A percentile compares a stretch with the other conserved stretches of the same genome.
These are phyloP conservation scores for Boletus subparvulus DNA, from an alignment of 768 basidiomycete species.

Conservation along the genomic window DNA sequence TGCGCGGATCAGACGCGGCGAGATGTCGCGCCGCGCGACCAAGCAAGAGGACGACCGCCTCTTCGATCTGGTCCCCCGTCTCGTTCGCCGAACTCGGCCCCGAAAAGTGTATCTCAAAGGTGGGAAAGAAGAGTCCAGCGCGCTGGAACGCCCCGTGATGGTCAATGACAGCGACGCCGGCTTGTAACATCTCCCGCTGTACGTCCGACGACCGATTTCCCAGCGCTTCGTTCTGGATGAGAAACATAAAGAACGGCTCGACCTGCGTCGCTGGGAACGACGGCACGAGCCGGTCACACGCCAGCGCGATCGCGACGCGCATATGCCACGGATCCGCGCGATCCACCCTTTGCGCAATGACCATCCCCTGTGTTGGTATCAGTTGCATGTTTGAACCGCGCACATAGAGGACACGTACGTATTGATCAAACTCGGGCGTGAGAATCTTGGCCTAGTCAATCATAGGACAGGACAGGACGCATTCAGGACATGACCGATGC, in stretches of 20 bases:
- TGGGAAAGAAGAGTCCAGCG: no score
- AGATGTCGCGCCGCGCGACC: no score
- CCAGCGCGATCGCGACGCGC: conserved; percentile 67
- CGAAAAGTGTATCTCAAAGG: no score
- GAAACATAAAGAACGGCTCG: conserved; percentile 74
- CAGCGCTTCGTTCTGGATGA: conserved; percentile 82
- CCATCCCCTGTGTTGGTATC: conserved; percentile 69
- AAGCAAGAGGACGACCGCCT: conserved; percentile 91
- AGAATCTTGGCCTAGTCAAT: conserved; percentile 70
- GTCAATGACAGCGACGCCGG: conserved; percentile 81
- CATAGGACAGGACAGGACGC: background rate
- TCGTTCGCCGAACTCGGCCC: conserved; percentile 56
- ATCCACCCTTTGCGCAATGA: conserved; percentile 84
- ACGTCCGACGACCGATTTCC: conserved; percentile 84
- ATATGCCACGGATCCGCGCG: conserved; percentile 86
- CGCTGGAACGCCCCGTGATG: conserved; percentile 64
- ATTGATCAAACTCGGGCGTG: conserved; percentile 91
- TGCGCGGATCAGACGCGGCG: no score
- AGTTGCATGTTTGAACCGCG: background rate
- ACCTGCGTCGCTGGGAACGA: conserved; percentile 62
- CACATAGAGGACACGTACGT: conserved; percentile 49
- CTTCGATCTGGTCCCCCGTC: conserved; percentile 82
- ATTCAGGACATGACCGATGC: no score
- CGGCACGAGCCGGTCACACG: conserved; percentile 68
- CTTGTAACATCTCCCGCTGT: conserved; percentile 82